Evolutionary conservation across 169 alveolate genomes (phyloP).

Genomic region (Plasmodium vivax): DNA sequence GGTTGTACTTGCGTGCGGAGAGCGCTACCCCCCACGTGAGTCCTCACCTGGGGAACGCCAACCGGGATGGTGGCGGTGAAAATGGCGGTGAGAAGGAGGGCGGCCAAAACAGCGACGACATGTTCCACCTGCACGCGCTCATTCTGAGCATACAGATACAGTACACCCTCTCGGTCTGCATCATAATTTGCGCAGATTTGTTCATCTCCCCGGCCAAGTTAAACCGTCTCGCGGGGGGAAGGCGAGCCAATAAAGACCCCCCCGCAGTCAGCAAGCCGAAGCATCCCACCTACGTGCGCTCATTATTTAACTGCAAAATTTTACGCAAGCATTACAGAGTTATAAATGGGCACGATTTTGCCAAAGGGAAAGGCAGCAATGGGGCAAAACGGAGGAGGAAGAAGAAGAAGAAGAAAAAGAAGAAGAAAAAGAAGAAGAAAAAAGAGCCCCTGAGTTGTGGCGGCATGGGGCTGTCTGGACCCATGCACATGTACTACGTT

Average conservation of each 20-base stretch:
- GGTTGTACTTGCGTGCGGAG: background rate
- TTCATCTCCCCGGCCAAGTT: conserved; percentile 37
- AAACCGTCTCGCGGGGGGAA: conserved; percentile 15
- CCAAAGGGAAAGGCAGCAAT: background rate
- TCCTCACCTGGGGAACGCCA: background rate
- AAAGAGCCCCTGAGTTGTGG: background rate
- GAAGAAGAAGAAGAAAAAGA: background rate
- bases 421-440: background rate
- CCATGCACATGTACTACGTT: background rate
- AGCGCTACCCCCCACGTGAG: background rate
- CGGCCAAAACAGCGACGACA: conserved; percentile 31
- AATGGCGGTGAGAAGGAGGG: conserved; percentile 14
- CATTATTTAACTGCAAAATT: conserved; percentile 39
- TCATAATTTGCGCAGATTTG: conserved; percentile 57
- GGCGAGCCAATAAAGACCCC: background rate
- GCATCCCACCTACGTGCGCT: background rate
- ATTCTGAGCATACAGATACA: conserved; percentile 70
- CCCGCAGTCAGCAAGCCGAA: background rate
- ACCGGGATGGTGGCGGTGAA: background rate
- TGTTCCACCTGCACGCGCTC: conserved; percentile 61
- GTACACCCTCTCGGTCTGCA: conserved; percentile 45
- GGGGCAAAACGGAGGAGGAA: background rate
- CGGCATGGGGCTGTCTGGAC: background rate
- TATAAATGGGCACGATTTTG: conserved; percentile 12
- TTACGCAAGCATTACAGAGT: conserved; percentile 55